Percentiles rank a stretch among this genome's conserved stretches.
phyloP scores from a whole-genome alignment of 768 basidiomycete species.

The Russula griseocarnosa region DNA sequence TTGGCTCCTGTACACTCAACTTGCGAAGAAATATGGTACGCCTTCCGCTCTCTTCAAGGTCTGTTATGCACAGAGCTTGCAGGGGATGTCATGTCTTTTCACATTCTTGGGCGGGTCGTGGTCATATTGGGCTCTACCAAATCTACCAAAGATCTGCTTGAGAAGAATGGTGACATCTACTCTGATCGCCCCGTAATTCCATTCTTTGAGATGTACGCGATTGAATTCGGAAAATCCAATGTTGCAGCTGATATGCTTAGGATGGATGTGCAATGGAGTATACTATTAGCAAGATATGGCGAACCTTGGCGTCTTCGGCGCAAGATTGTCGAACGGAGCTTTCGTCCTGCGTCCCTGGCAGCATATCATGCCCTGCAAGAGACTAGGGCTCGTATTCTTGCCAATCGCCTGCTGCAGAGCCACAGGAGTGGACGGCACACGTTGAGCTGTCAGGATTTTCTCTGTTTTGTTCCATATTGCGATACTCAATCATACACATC shows the following conservation, averaged over 20 bases:
- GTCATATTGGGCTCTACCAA: slow-evolving; percentile 47
- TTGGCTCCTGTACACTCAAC: slow-evolving; percentile 1
- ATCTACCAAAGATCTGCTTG: slow-evolving; percentile 47
- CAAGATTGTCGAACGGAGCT: slow-evolving; percentile 13
- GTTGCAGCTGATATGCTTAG: neutral
- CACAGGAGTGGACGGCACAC: slow-evolving; percentile 2
- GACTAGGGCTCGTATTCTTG: neutral
- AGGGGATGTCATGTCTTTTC: slow-evolving; percentile 25
- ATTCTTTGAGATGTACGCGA: slow-evolving; percentile 14
- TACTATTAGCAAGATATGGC: neutral
- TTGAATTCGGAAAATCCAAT: no score
- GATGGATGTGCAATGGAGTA: slow-evolving; percentile 1
- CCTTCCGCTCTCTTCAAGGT: neutral
- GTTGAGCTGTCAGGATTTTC: slow-evolving; percentile 3
- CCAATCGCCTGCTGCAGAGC: neutral
- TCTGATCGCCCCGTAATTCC: slow-evolving; percentile 7
- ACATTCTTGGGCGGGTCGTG: slow-evolving; percentile 44
- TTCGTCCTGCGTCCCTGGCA: neutral
- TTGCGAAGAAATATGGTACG: slow-evolving; percentile 15
- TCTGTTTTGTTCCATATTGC: neutral
- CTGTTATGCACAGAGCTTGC: no score
- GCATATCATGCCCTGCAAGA: slow-evolving; percentile 7
- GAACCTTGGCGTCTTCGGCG: slow-evolving; percentile 2
- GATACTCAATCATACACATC: neutral
- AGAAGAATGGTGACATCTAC: slow-evolving; percentile 44